These are phyloP conservation scores for Fonsecaea nubica DNA, from an alignment of 2,329 filamentous ascomycete genomes.

Conservation along the genomic window DNA sequence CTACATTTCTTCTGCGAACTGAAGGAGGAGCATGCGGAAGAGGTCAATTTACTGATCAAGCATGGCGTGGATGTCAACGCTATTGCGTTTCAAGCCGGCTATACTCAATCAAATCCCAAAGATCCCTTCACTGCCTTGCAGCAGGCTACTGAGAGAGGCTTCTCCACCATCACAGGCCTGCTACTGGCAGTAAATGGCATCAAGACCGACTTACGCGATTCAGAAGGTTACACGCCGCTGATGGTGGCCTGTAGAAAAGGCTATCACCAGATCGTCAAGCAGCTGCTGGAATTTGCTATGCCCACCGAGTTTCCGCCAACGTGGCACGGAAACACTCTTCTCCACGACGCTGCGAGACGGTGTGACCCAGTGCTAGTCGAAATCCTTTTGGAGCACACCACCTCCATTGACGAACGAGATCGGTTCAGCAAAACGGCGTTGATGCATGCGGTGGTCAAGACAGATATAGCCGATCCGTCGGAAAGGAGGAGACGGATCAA, in stretches of 20 bases:
- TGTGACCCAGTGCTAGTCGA: constrained; percentile 34
- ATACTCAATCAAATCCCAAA: constrained; percentile 28
- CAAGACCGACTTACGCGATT: constrained; percentile 25
- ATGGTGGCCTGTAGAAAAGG: constrained; percentile 35
- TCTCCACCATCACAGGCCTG: constrained; percentile 31
- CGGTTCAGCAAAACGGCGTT: constrained; percentile 36
- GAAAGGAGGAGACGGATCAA: constrained; percentile 15
- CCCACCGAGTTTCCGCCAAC: constrained; percentile 28
- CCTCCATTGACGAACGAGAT: constrained; percentile 32
- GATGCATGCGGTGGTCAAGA: constrained; percentile 37
- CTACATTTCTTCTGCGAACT: constrained; percentile 39
- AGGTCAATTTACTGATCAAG: constrained; percentile 34
- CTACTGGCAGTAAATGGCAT: constrained; percentile 27
- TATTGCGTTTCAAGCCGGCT: constrained; percentile 33
- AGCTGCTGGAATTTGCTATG: constrained; percentile 31
- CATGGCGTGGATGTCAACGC: constrained; percentile 36
- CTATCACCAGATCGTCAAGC: constrained; percentile 31
- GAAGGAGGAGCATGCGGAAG: constrained; percentile 32
- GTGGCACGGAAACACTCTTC: constrained; percentile 37
- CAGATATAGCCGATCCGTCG: constrained; percentile 20
- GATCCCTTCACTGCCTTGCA: constrained; percentile 34
- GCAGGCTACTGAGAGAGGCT: constrained; percentile 31
- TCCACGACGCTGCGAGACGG: constrained; percentile 36
- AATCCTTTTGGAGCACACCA: constrained; percentile 26
- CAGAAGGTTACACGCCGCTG: constrained; percentile 32